Conservation (phyloP, 495 filamentous ascomycete species). For the Cudoniella acicularis region DNA sequence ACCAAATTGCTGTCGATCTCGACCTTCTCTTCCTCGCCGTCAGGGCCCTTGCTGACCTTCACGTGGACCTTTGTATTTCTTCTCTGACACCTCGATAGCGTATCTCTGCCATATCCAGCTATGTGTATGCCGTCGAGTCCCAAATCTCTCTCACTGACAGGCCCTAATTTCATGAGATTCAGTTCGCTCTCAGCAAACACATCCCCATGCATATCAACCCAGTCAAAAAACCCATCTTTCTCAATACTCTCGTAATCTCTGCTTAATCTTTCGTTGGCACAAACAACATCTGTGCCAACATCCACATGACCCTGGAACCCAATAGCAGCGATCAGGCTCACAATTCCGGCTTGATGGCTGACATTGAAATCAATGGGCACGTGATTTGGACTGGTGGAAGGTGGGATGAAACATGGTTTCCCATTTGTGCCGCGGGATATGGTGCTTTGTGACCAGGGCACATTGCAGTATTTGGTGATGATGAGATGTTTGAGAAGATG, state of each 20-base stretch:
- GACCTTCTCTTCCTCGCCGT: not conserved
- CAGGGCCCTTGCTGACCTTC: not conserved
- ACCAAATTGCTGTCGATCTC: conserved; percentile 40
- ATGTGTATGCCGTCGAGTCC: not conserved
- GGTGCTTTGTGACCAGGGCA: conserved; percentile 62
- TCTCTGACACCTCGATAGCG: conserved; percentile 18
- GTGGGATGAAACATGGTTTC: conserved; percentile 57
- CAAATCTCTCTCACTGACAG: conserved; percentile 2
- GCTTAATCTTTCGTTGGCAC: conserved; percentile 58
- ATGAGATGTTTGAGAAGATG: conserved; percentile 75
- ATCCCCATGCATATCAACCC: conserved; percentile 74
- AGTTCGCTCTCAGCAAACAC: conserved; percentile 65
- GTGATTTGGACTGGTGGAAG: not conserved
- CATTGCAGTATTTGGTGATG: conserved; percentile 55
- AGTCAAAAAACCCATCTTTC: conserved; percentile 53
- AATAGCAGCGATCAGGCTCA: conserved; percentile 50
- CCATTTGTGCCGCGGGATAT: conserved; percentile 58
- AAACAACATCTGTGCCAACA: conserved; percentile 71
- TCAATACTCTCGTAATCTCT: conserved; percentile 43
- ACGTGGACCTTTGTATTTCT: conserved; percentile 9
- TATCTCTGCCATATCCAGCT: conserved; percentile 16
- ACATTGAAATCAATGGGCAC: conserved; percentile 78
- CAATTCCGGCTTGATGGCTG: conserved; percentile 79
- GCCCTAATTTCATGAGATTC: conserved; percentile 46
- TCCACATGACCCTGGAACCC: conserved; percentile 29